A percentile compares a stretch with the other conserved stretches of the same genome.
Conservation (phyloP, 305 asterid species). For the Euphrasia arctica region DNA sequence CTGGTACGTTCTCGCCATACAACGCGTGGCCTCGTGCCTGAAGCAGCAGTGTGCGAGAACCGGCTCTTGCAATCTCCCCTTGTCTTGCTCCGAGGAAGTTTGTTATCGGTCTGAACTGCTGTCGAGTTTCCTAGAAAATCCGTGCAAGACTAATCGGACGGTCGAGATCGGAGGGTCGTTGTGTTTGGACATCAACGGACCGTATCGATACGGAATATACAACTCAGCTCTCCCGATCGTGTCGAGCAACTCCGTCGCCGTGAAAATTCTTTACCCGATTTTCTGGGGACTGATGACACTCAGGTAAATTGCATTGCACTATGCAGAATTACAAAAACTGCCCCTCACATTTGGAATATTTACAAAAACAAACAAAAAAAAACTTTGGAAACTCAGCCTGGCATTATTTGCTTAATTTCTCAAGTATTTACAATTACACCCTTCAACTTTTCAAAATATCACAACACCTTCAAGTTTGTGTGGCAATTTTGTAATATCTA, state of each 20-base stretch:
- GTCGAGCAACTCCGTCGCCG: constrained; percentile 65
- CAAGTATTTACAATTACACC: not conserved
- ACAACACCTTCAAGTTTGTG: not conserved
- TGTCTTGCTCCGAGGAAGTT: constrained; percentile 60
- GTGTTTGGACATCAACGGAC: constrained; percentile 81
- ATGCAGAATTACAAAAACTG: too few relatives aligned
- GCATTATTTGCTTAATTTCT: too few relatives aligned
- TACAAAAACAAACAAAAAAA: too few relatives aligned
- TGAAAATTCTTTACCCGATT: constrained; percentile 83
- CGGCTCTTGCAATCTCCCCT: constrained; percentile 44
- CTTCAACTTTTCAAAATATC: not conserved
- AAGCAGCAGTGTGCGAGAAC: constrained; percentile 49
- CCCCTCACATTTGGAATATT: too few relatives aligned
- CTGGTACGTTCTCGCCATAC: constrained; percentile 90
- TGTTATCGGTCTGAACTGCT: constrained; percentile 45
- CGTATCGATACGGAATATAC: constrained; percentile 79
- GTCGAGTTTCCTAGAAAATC: constrained; percentile 30
- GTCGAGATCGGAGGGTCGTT: constrained; percentile 26
- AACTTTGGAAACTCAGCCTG: too few relatives aligned
- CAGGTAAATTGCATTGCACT: constrained; percentile 40
- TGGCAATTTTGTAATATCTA: not conserved
- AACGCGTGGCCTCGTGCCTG: constrained; percentile 81
- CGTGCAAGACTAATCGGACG: constrained; percentile 48
- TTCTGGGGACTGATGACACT: constrained; percentile 96
- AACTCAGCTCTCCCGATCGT: constrained; percentile 89